These are phyloP conservation scores for Platismatia glauca DNA, from an alignment of 495 filamentous ascomycete species.

Conservation along the genomic window DNA sequence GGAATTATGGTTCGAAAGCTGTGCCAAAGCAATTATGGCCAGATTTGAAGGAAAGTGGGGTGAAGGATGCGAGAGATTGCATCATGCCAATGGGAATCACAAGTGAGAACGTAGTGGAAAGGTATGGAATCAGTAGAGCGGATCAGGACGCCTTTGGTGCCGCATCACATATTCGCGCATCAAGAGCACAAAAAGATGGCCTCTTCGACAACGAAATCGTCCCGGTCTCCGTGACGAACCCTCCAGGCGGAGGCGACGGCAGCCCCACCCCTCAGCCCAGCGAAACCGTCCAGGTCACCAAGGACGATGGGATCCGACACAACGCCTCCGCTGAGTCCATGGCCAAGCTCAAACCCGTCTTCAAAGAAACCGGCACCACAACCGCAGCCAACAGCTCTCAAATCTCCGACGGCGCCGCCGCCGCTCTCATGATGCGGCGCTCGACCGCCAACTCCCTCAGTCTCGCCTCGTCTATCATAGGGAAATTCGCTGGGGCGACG, in stretches of 20 bases:
- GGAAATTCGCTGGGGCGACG: conserved; percentile 64
- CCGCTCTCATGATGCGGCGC: conserved; percentile 72
- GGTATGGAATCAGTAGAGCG: conserved; percentile 61
- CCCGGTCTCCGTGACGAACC: conserved; percentile 36
- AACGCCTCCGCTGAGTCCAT: conserved; percentile 59
- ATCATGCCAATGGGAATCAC: conserved; percentile 93
- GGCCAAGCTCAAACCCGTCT: conserved; percentile 74
- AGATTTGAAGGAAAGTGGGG: conserved; percentile 51
- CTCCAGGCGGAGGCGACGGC: not conserved
- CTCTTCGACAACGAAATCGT: conserved; percentile 73
- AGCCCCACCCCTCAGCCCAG: conserved; percentile 19
- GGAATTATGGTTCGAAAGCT: conserved; percentile 74
- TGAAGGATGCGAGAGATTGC: conserved; percentile 69
- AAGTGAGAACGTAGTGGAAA: conserved; percentile 76
- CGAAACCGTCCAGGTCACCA: conserved; percentile 43
- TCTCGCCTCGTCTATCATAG: conserved; percentile 58
- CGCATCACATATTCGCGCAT: conserved; percentile 60
- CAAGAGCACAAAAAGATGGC: conserved; percentile 56
- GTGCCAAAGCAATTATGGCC: conserved; percentile 79
- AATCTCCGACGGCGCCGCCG: conserved; percentile 81
- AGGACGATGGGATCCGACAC: conserved; percentile 75
- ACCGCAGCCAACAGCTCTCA: conserved; percentile 86
- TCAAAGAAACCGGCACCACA: conserved; percentile 51
- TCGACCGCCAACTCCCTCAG: conserved; percentile 71
- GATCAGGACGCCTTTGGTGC: conserved; percentile 83